Conservation (phyloP, 352 stramenopile species). For the Aphanomyces cochlioides region DNA sequence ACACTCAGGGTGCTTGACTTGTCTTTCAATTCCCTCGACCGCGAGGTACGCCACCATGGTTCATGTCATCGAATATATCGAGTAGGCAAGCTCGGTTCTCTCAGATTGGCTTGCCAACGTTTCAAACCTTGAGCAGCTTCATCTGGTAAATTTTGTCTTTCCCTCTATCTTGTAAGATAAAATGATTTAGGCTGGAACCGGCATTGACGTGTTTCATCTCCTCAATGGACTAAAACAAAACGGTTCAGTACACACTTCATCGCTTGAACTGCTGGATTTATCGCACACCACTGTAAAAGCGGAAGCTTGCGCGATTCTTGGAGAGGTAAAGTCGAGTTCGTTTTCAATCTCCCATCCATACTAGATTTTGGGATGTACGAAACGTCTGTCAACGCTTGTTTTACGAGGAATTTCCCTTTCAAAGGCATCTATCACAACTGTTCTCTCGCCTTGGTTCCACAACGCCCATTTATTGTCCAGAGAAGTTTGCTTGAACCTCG, state of each 20-base stretch:
- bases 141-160: slow-evolving; percentile 32
- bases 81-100: slow-evolving; percentile 46
- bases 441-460: slow-evolving; percentile 62
- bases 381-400: slow-evolving; percentile 57
- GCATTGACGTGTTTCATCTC: slow-evolving; percentile 53
- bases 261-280: slow-evolving; percentile 53
- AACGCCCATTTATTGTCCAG: slow-evolving; percentile 41
- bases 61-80: neutral
- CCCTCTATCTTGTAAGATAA: no score
- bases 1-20: slow-evolving; percentile 48
- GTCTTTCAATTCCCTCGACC: slow-evolving; percentile 61
- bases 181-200: slow-evolving; percentile 39
- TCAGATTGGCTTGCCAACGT: slow-evolving; percentile 53
- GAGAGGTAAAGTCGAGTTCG: slow-evolving; percentile 18
- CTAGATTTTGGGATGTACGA: slow-evolving; percentile 57
- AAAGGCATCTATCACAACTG: slow-evolving; percentile 39
- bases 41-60: slow-evolving; percentile 33
- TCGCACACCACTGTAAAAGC: slow-evolving; percentile 65
- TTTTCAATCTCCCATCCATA: neutral
- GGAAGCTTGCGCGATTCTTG: slow-evolving; percentile 49
- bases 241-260: slow-evolving; percentile 59
- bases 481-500: slow-evolving; percentile 40
- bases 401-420: slow-evolving; percentile 55
- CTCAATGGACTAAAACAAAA: slow-evolving; percentile 60
- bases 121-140: slow-evolving; percentile 53